Base-by-base conservation (phyloP, 108 stramenopile genomes). In the Pseudonitzschia pungens region DNA sequence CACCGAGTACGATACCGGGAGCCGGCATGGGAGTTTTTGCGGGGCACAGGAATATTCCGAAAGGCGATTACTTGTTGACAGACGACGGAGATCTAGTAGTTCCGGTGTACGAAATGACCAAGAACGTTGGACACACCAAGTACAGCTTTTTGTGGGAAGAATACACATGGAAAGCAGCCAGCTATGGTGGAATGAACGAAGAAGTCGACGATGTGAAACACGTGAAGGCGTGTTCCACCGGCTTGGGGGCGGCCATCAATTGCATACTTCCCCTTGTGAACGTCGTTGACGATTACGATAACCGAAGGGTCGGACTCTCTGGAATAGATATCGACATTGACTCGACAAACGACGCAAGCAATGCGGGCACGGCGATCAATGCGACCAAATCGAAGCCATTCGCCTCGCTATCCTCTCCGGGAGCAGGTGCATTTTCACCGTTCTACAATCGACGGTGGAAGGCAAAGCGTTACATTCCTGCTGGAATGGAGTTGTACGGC, bases 1-100 rank as follows among this genome's bases (percentile, higher is more conserved):
- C 87, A 24, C 63, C 71, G 24, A 84, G 83, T 14, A 83, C 85
- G 26, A 89, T 89, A 26, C 83, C 81, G 14, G 76, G 76, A 15
- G 85, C 85, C 48, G 88, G 88, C 27, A 63, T 86, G 26, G 88
- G 88, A 2, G 59, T 89, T 14, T 89, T 85, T 75, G 81, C 85
- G 28, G 88, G 81, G 11, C 21, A 67, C 31, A 55, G 69, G 27
- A 54, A 64, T 29, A 78, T 55, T 57, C 18, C 26, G 16, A 29
- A 24, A 6, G 71, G 63, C 21, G 77, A 85, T 40, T 43, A 68
- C 4, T n/a, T 84, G 42, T n/a, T 58, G 14, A 15, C 21, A 15
- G 66, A 71, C 12, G 29, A 44, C 31, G 75, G 77, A 22, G 75
- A 78, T 45, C 10, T 78, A 0, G 60, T 68, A n/a, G 40, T 82